Conservation (phyloP, 176 grass and related monocot genomes). For the Canna indica region DNA sequence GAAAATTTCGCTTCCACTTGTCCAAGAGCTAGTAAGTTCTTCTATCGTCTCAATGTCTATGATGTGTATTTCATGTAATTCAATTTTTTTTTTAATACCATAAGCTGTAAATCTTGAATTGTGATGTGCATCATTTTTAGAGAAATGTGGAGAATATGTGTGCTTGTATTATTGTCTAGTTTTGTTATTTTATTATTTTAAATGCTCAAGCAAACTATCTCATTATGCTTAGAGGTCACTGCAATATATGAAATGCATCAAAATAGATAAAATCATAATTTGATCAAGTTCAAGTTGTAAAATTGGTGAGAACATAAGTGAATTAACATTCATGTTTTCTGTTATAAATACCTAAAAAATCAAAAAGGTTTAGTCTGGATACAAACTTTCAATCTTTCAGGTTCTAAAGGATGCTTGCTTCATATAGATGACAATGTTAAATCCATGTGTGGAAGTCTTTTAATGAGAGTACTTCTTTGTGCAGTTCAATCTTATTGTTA, state of each 20-base stretch:
- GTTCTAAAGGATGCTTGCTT: neutral
- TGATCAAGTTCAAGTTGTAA: too few relatives aligned
- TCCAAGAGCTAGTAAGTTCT: conserved; percentile 94
- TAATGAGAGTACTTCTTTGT: neutral
- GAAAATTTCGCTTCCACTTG: conserved; percentile 82
- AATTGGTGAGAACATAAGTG: neutral
- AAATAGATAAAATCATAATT: too few relatives aligned
- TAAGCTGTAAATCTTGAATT: neutral
- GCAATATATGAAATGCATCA: neutral
- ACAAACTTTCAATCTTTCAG: neutral
- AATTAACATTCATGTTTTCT: neutral
- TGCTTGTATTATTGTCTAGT: neutral
- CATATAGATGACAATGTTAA: neutral
- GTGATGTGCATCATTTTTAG: neutral
- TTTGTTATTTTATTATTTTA: neutral
- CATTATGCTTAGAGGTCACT: neutral
- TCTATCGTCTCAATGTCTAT: neutral
- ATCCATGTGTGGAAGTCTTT: neutral
- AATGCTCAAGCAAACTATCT: neutral
- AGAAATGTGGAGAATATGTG: neutral
- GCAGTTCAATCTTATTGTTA: neutral
- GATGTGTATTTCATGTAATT: neutral
- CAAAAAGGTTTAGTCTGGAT: neutral
- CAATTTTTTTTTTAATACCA: neutral
- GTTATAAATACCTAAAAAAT: neutral